Conservation (phyloP, 495 filamentous ascomycete genomes). For the Talaromyces liani region DNA sequence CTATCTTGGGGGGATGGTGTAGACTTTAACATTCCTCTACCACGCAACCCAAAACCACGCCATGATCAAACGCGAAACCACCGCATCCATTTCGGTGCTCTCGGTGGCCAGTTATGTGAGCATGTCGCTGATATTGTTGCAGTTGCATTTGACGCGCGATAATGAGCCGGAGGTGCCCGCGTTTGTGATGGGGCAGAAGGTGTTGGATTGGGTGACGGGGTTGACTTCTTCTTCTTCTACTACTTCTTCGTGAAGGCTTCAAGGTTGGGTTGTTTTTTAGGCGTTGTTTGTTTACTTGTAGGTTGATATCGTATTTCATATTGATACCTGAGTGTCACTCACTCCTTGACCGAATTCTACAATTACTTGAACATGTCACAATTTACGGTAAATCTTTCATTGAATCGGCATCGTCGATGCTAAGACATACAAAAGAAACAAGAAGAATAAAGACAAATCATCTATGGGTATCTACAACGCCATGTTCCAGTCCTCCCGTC, state of each 20-base stretch:
- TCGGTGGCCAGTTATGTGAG: slow-evolving; percentile 68
- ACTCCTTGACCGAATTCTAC: neutral
- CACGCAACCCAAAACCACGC: slow-evolving; percentile 75
- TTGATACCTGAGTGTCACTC: neutral
- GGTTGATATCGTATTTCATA: slow-evolving; percentile 1
- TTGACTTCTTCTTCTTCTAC: neutral
- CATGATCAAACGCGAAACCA: slow-evolving; percentile 73
- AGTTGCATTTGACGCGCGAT: slow-evolving; percentile 58
- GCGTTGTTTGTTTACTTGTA: neutral
- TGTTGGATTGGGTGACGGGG: slow-evolving; percentile 32
- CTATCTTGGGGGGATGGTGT: slow-evolving; percentile 36
- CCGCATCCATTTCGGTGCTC: slow-evolving; percentile 68
- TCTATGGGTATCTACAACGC: slow-evolving; percentile 45
- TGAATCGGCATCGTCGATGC: neutral
- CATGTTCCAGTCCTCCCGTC: slow-evolving; percentile 25
- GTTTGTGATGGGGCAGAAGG: slow-evolving; percentile 42
- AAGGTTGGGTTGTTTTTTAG: neutral
- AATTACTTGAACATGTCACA: slow-evolving; percentile 16
- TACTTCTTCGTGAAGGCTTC: neutral
- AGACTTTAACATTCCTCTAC: slow-evolving; percentile 74
- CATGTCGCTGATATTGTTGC: slow-evolving; percentile 61
- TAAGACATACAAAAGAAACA: slow-evolving; percentile 2
- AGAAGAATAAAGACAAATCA: slow-evolving; percentile 15
- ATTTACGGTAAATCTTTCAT: slow-evolving; percentile 19
- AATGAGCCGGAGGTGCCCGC: slow-evolving; percentile 59